Conservation (phyloP, 768 basidiomycete species). For the Coprinellus micaceus region DNA sequence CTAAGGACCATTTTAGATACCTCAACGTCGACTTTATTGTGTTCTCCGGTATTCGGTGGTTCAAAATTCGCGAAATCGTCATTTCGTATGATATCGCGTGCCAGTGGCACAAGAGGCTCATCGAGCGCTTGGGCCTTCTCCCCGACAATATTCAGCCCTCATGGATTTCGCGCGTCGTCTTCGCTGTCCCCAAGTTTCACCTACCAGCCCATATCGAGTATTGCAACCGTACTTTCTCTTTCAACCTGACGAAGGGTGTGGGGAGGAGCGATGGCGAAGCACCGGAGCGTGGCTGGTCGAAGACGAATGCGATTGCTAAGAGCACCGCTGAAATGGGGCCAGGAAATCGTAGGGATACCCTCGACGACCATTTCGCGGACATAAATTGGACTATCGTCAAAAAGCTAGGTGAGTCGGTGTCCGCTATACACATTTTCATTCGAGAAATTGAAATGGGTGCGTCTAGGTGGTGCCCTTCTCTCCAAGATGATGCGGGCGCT, state of each 20-base stretch:
- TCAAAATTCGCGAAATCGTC: slow-evolving; percentile 6
- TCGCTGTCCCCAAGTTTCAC: slow-evolving; percentile 22
- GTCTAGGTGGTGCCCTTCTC: neutral
- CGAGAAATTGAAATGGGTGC: neutral
- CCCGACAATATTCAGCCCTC: slow-evolving; percentile 16
- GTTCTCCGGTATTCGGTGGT: slow-evolving; percentile 15
- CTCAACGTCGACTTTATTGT: slow-evolving; percentile 27
- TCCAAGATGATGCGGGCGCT: neutral
- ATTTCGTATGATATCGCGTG: slow-evolving; percentile 22
- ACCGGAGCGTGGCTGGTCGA: slow-evolving; percentile 30
- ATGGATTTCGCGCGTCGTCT: neutral
- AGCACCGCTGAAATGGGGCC: slow-evolving; percentile 31
- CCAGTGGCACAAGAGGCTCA: slow-evolving; percentile 11
- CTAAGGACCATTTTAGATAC: slow-evolving; percentile 11
- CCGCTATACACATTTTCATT: neutral
- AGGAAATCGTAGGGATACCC: slow-evolving; percentile 13
- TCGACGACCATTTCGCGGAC: slow-evolving; percentile 35
- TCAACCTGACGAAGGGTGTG: slow-evolving; percentile 22
- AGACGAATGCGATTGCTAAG: slow-evolving; percentile 19
- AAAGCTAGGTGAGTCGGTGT: slow-evolving; percentile 12
- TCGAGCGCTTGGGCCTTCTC: slow-evolving; percentile 13
- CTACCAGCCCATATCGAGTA: slow-evolving; percentile 13
- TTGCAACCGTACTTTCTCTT: slow-evolving; percentile 18
- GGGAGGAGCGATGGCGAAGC: slow-evolving; percentile 33
- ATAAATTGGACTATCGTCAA: slow-evolving; percentile 32